phyloP scores from a whole-genome alignment of 352 stramenopile genomes.

The Pythium sp. region DNA sequence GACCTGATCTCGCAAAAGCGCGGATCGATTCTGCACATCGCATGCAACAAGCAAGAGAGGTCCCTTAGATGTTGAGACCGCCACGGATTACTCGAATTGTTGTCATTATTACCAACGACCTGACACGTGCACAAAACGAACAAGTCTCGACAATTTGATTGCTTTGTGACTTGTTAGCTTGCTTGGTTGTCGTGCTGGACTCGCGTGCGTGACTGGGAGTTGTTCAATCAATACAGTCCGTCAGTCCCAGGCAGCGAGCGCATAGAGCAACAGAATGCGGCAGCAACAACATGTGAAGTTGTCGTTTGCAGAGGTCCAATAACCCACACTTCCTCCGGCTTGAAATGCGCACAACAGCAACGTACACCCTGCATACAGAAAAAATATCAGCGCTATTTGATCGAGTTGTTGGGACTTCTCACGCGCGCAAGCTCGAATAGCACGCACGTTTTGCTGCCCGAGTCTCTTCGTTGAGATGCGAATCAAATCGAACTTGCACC shows the following conservation, averaged over 20 bases:
- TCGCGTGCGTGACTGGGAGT: neutral
- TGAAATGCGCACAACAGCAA: neutral
- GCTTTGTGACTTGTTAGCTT: neutral
- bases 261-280: neutral
- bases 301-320: neutral
- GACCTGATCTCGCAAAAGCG: neutral
- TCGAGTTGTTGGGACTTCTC: neutral
- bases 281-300: neutral
- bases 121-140: neutral
- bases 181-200: neutral
- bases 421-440: neutral
- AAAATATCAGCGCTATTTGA: neutral
- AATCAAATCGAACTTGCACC: neutral
- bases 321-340: neutral
- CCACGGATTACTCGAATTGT: too few relatives aligned
- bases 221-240: neutral
- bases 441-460: neutral
- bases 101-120: too few relatives aligned
- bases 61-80: neutral
- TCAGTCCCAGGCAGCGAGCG: neutral
- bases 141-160: neutral
- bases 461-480: neutral
- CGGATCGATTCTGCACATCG: neutral
- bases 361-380: neutral
- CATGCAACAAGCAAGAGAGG: neutral